These are phyloP conservation scores for Cenococcum geophilum DNA, from an alignment of 495 filamentous ascomycete species.

Conservation along the genomic window DNA sequence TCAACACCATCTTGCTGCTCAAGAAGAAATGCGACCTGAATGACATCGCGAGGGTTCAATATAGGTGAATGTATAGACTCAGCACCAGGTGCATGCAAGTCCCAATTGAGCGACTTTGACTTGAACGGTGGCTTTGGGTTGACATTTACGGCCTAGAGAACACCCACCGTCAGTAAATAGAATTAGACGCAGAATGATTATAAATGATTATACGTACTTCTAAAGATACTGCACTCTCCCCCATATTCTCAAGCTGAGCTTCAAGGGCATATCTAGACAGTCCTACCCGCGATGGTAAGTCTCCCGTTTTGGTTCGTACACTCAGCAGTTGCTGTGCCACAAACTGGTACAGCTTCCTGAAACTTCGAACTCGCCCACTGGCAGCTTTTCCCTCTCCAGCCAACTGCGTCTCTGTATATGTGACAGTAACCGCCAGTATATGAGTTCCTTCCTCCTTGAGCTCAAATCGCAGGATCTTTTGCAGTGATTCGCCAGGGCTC, in stretches of 20 bases:
- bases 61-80: slow-evolving; percentile 48
- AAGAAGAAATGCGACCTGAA: slow-evolving; percentile 86
- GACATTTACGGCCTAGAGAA: slow-evolving; percentile 45
- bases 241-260: slow-evolving; percentile 91
- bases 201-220: slow-evolving; percentile 46
- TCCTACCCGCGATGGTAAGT: slow-evolving; percentile 42
- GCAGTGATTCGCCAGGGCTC: slow-evolving; percentile 61
- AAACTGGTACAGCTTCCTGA: slow-evolving; percentile 95
- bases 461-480: slow-evolving; percentile 78
- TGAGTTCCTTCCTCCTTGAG: slow-evolving; percentile 92
- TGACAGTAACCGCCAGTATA: slow-evolving; percentile 88
- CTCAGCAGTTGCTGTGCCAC: slow-evolving; percentile 81
- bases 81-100: slow-evolving; percentile 37
- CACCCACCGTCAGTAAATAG: not conserved
- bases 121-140: slow-evolving; percentile 53
- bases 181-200: slow-evolving; percentile 7
- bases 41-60: slow-evolving; percentile 76
- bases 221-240: slow-evolving; percentile 58
- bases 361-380: slow-evolving; percentile 62
- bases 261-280: slow-evolving; percentile 57
- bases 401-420: slow-evolving; percentile 64
- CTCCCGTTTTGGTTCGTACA: slow-evolving; percentile 79
- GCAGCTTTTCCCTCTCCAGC: slow-evolving; percentile 40
- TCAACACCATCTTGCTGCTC: slow-evolving; percentile 55
- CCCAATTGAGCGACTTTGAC: slow-evolving; percentile 55